These are phyloP conservation scores for Leucocoprinus birnbaumii DNA, from an alignment of 768 basidiomycete species.

Conservation along the genomic window DNA sequence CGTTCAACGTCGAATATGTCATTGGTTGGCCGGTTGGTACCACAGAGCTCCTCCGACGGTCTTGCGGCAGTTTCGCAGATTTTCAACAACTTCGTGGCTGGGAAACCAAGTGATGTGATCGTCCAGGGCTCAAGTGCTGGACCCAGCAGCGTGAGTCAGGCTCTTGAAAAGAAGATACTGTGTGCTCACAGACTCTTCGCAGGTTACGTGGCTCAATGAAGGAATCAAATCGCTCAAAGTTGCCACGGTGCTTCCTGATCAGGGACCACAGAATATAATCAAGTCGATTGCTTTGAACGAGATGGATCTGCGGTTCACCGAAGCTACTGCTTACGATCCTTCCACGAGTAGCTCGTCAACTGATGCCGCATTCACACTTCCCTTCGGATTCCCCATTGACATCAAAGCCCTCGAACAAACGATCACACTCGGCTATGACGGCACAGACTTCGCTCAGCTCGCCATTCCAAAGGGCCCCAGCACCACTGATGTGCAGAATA, in stretches of 20 bases:
- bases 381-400: slow-evolving; percentile 69
- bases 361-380: slow-evolving; percentile 61
- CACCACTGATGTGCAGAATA: slow-evolving; percentile 57
- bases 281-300: slow-evolving; percentile 60
- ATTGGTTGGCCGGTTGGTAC: slow-evolving; percentile 61
- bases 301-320: slow-evolving; percentile 55
- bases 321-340: slow-evolving; percentile 55
- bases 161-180: neutral
- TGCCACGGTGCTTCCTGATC: slow-evolving; percentile 58
- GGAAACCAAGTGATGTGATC: slow-evolving; percentile 53
- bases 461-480: slow-evolving; percentile 54
- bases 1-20: slow-evolving; percentile 47
- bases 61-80: slow-evolving; percentile 57
- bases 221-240: slow-evolving; percentile 64
- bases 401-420: slow-evolving; percentile 60
- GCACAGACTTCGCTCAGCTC: slow-evolving; percentile 56
- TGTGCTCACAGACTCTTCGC: neutral
- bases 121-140: slow-evolving; percentile 62
- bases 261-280: slow-evolving; percentile 59
- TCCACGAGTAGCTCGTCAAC: slow-evolving; percentile 56
- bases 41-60: slow-evolving; percentile 50
- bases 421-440: slow-evolving; percentile 49
- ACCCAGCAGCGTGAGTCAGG: slow-evolving; percentile 44
- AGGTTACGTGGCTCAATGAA: slow-evolving; percentile 74
- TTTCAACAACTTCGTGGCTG: slow-evolving; percentile 73